Evolutionary conservation across 805 yeast species (phyloP), one percentile per base, ranked within the genome.

Genomic region (Peterozyma xylosa): DNA sequence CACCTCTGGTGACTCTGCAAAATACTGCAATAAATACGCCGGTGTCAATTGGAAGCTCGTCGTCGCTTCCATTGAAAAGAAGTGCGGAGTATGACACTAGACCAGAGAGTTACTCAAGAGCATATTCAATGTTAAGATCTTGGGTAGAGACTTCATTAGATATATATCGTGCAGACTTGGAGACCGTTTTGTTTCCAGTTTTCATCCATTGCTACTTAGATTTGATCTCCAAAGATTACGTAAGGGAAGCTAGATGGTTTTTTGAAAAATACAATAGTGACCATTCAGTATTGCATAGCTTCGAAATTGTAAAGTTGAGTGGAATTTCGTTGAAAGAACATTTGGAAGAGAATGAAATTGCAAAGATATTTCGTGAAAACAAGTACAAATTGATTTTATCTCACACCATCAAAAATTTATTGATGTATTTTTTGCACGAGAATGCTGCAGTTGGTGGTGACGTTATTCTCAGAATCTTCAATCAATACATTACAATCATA

Each of bases 141-240:
- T 93, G 98, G 98, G 86, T 87, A 35, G 96, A 88, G 53, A 74
- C 87, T 14, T 88, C 96, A 0, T 71, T 93, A 53, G 99, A 91
- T 60, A 73, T 93, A 64, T 93, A 93, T 63, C 84, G 78, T 62
- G 89, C 95, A 14, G 97, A 93, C 62, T 71, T 93, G 48, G 76
- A 82, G 45, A 77, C 93, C 50, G 74, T 91, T 37, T 66, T 91
- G 52, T 93, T 86, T 60, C 99, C 99, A 5, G 71, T 93, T n/a
- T 93, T 90, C 63, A 83, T 91, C 42, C 96, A 91, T 61, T 78
- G 88, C 54, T 93, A 78, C 58, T 68, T 93, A 48, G 91, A 88
- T 53, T 71, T 93, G 45, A 78, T 91, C 16, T 67, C 77, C 37
- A 82, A 86, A 54, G 75, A 78, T 46, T 73, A 71, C 52, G 63